These are phyloP conservation scores for Yamadazyma jaroonii DNA, from an alignment of 1,139 yeast genomes.

Conservation along the genomic window DNA sequence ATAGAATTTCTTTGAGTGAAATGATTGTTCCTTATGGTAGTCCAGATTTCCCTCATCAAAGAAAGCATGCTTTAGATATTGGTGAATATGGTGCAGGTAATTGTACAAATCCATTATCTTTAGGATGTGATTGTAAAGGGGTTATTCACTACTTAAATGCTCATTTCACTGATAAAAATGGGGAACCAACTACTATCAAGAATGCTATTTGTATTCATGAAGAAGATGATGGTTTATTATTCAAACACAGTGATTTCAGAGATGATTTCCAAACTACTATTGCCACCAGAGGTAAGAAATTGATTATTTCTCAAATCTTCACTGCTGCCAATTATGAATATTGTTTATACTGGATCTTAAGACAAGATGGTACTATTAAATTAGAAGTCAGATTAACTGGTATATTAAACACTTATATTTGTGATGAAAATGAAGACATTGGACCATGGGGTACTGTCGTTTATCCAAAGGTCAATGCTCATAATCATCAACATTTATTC, in stretches of 20 bases:
- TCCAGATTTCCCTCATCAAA: slow-evolving; percentile 77
- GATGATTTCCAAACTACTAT: slow-evolving; percentile 74
- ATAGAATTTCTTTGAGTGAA: slow-evolving; percentile 73
- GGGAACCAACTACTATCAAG: slow-evolving; percentile 67
- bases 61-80: slow-evolving; percentile 82
- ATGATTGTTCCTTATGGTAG: slow-evolving; percentile 85
- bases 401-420: slow-evolving; percentile 67
- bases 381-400: slow-evolving; percentile 79
- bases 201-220: slow-evolving; percentile 83
- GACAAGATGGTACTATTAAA: slow-evolving; percentile 81
- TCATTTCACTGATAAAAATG: slow-evolving; percentile 61
- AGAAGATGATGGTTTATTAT: slow-evolving; percentile 77
- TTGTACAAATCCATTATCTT: slow-evolving; percentile 73
- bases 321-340: slow-evolving; percentile 87
- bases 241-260: slow-evolving; percentile 81
- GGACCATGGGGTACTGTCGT: slow-evolving; percentile 82
- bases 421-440: slow-evolving; percentile 60
- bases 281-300: slow-evolving; percentile 71
- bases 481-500: slow-evolving; percentile 82
- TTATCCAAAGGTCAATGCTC: slow-evolving; percentile 79
- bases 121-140: slow-evolving; percentile 86
- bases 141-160: slow-evolving; percentile 80
- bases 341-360: slow-evolving; percentile 77
- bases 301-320: slow-evolving; percentile 74
- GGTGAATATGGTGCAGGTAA: slow-evolving; percentile 89